Evolutionary conservation across 345 rosid genomes (phyloP).

Genomic region (Ricinus communis): DNA sequence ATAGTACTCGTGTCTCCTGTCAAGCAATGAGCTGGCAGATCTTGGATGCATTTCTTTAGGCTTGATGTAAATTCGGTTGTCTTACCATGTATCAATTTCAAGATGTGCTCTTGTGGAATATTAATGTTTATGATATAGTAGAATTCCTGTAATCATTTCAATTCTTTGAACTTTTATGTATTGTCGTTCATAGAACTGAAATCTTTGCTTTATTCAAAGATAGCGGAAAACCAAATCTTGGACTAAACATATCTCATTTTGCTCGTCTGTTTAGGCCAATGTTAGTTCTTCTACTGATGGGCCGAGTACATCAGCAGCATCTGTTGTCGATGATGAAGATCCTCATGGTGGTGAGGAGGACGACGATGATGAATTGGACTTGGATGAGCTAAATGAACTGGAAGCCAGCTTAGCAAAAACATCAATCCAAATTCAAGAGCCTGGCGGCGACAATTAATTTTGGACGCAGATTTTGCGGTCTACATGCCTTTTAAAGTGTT

Average conservation of each 20-base stretch:
- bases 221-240: neutral
- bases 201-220: neutral
- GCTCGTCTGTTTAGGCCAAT: slow-evolving; percentile 26
- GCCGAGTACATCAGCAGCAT: slow-evolving; percentile 27
- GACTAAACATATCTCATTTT: slow-evolving; percentile 6
- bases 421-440: slow-evolving; percentile 31
- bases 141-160: neutral
- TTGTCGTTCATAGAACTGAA: neutral
- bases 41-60: neutral
- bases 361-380: slow-evolving; percentile 32
- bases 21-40: neutral
- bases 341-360: slow-evolving; percentile 18
- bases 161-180: too few relatives aligned
- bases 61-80: neutral
- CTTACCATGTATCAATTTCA: neutral
- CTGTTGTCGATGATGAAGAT: slow-evolving; percentile 23
- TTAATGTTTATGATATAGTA: neutral
- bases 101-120: neutral
- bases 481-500: slow-evolving; percentile 27
- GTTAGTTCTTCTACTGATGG: slow-evolving; percentile 31
- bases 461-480: slow-evolving; percentile 23
- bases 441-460: slow-evolving; percentile 11
- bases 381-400: slow-evolving; percentile 33
- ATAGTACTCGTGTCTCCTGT: neutral
- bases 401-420: slow-evolving; percentile 36